Conservation (phyloP, 148 eudicot species). For the Selenicereus undatus region DNA sequence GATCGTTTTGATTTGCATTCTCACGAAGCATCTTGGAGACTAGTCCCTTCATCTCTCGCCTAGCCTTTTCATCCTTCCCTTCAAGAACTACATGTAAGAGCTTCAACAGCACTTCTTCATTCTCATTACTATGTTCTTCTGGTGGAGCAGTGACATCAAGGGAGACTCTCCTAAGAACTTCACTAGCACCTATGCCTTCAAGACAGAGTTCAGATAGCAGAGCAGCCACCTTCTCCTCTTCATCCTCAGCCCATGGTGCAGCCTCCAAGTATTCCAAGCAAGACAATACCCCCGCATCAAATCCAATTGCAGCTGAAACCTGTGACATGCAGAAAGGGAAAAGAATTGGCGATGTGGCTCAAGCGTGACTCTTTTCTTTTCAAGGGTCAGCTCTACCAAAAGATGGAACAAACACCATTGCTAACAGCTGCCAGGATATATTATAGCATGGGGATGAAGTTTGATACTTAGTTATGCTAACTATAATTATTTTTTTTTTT, state of each 20-base stretch:
- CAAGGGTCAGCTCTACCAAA: background rate
- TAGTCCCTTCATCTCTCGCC: slow-evolving; percentile 85
- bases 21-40: slow-evolving; percentile 88
- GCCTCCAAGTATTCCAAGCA: slow-evolving; percentile 97
- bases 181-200: slow-evolving; percentile 69
- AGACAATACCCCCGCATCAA: slow-evolving; percentile 87
- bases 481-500: no score
- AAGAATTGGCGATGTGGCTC: background rate
- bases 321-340: slow-evolving; percentile 23
- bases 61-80: slow-evolving; percentile 93
- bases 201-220: slow-evolving; percentile 72
- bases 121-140: slow-evolving; percentile 39
- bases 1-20: slow-evolving; percentile 61
- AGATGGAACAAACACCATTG: background rate
- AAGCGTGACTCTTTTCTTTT: background rate
- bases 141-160: slow-evolving; percentile 41
- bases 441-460: background rate
- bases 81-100: slow-evolving; percentile 83
- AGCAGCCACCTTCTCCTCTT: slow-evolving; percentile 84
- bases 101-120: slow-evolving; percentile 73
- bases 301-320: slow-evolving; percentile 95
- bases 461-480: background rate
- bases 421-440: background rate
- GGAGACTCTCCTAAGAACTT: slow-evolving; percentile 83
- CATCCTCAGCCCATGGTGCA: slow-evolving; percentile 98